A percentile compares a stretch with the other conserved stretches of the same genome.
Conservation (phyloP, 257 asterid genomes). For the Lycium ferocissimum region DNA sequence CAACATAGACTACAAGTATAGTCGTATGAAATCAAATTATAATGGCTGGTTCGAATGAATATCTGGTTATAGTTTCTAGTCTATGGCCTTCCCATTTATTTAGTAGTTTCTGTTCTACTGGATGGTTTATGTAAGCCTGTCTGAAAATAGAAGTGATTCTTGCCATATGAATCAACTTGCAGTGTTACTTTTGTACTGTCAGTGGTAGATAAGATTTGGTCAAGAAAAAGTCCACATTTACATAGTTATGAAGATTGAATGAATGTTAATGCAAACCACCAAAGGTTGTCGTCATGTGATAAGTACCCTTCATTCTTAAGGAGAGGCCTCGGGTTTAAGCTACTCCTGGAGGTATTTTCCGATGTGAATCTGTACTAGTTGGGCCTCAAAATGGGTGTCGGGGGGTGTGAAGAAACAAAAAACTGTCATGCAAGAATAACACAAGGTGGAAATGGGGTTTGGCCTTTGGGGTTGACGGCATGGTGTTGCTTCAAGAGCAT, state of each 20-base stretch:
- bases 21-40: background rate
- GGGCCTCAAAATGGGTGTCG: background rate
- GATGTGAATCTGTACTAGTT: background rate
- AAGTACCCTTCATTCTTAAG: background rate
- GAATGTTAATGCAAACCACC: background rate
- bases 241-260: background rate
- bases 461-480: background rate
- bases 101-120: background rate
- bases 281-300: background rate
- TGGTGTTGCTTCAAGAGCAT: background rate
- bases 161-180: background rate
- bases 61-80: background rate
- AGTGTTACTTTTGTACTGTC: background rate
- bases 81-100: background rate
- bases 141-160: background rate
- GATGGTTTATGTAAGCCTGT: background rate
- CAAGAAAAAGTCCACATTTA: background rate
- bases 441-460: background rate
- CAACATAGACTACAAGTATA: background rate
- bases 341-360: background rate
- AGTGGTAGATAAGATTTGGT: background rate
- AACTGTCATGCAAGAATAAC: background rate
- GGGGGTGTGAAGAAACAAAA: background rate
- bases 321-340: background rate
- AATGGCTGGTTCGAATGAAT: background rate